A percentile compares a stretch with the other conserved stretches of the same genome.
phyloP scores from a whole-genome alignment of 257 asterid species.

The Nicotiana obtusifolia region DNA sequence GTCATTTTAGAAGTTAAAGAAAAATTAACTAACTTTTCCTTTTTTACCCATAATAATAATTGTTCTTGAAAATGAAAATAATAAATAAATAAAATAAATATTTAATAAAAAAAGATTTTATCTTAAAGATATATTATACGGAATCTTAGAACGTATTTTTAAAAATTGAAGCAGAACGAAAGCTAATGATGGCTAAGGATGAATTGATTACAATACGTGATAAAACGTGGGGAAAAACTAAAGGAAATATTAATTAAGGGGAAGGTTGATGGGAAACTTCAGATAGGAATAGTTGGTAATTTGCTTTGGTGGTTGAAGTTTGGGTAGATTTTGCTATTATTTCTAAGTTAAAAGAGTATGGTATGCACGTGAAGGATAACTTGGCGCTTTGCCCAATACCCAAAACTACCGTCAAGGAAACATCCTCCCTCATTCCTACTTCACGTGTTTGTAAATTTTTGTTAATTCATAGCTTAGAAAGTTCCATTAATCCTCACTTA shows the following conservation, averaged over 20 bases:
- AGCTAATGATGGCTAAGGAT: background rate
- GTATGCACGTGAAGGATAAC: slow-evolving; percentile 18
- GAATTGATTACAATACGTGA: background rate
- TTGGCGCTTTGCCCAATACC: background rate
- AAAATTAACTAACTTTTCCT: too few relatives aligned
- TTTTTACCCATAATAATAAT: too few relatives aligned
- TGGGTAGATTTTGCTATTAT: background rate
- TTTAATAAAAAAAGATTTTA: too few relatives aligned
- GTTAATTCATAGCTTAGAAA: background rate
- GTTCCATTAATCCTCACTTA: too few relatives aligned
- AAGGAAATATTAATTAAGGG: background rate
- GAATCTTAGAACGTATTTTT: too few relatives aligned
- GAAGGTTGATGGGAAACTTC: slow-evolving; percentile 3
- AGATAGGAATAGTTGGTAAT: background rate
- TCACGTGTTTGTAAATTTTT: background rate
- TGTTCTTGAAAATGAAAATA: too few relatives aligned
- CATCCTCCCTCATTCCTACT: slow-evolving; percentile 6
- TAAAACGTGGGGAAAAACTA: background rate
- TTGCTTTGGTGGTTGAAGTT: background rate
- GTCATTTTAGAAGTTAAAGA: too few relatives aligned
- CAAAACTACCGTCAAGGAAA: slow-evolving; percentile 10
- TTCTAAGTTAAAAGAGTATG: slow-evolving; percentile 6
- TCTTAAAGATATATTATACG: too few relatives aligned
- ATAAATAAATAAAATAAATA: too few relatives aligned
- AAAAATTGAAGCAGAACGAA: background rate